phyloP scores from a whole-genome alignment of 2,329 filamentous ascomycete species.

The Colletotrichum echinochloae region DNA sequence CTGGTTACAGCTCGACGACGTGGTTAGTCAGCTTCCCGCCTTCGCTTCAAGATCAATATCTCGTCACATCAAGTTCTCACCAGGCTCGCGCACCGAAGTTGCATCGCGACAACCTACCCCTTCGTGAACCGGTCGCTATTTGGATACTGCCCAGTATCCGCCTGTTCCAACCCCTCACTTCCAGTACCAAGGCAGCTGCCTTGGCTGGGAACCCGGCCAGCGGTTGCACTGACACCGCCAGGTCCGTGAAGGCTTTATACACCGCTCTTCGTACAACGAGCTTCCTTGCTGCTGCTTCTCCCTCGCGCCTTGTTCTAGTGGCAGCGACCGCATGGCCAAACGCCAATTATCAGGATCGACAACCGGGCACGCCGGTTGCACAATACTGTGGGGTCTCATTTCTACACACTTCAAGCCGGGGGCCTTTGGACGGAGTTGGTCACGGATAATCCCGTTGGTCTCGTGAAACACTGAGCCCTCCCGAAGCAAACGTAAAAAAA shows the following conservation, averaged over 20 bases:
- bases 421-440: slow-evolving; percentile 10
- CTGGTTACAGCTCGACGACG: neutral
- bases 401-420: neutral
- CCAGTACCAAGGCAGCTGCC: slow-evolving; percentile 1
- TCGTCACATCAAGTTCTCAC: slow-evolving; percentile 6
- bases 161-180: slow-evolving; percentile 7
- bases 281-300: neutral
- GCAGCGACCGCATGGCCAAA: neutral
- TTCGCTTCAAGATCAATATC: slow-evolving; percentile 4
- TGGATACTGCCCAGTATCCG: neutral
- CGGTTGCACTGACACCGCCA: slow-evolving; percentile 2
- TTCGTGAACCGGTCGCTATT: neutral
- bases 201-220: slow-evolving; percentile 1
- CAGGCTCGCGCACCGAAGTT: neutral
- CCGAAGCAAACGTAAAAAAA: slow-evolving; percentile 11
- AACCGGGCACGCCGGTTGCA: neutral
- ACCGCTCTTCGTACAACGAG: slow-evolving; percentile 11
- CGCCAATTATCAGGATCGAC: neutral
- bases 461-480: slow-evolving; percentile 10
- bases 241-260: slow-evolving; percentile 7
- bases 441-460: slow-evolving; percentile 8
- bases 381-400: neutral
- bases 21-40: slow-evolving; percentile 16
- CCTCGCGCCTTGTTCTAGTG: neutral
- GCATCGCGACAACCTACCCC: neutral